phyloP scores from a whole-genome alignment of 2,329 filamentous ascomycete species.

The Dactylellina haptotyla region DNA sequence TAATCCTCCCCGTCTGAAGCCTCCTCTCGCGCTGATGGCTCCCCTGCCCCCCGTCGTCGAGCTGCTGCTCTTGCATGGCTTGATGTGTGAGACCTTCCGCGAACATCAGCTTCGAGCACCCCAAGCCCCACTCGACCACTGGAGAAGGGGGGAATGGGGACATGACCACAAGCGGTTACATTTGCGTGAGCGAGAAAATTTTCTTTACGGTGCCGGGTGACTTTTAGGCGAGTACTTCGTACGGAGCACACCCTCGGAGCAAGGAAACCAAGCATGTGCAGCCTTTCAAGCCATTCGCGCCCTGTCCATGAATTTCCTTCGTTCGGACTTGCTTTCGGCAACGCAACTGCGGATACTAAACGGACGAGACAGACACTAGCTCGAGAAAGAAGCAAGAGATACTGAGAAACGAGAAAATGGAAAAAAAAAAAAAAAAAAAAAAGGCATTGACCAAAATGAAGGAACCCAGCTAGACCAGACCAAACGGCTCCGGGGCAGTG shows the following conservation, averaged over 20 bases:
- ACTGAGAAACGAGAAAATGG: background rate
- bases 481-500: conserved; percentile 31
- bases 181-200: conserved; percentile 12
- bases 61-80: background rate
- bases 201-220: conserved; percentile 25
- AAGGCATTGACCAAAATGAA: background rate
- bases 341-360: conserved; percentile 49
- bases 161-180: conserved; percentile 50
- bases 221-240: conserved; percentile 10
- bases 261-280: conserved; percentile 23
- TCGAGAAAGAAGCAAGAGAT: background rate
- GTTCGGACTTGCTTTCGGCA: conserved; percentile 49
- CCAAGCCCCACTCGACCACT: conserved; percentile 40
- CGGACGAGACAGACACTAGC: background rate
- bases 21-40: conserved; percentile 6
- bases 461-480: background rate
- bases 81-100: conserved; percentile 45
- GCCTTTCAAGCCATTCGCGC: conserved; percentile 34
- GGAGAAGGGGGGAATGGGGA: conserved; percentile 9
- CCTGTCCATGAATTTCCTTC: conserved; percentile 34
- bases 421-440: background rate
- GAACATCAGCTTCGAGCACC: conserved; percentile 35
- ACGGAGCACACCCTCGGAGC: conserved; percentile 25
- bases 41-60: conserved; percentile 11
- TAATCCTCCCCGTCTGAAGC: background rate